These are phyloP conservation scores for Neonectria punicea DNA, from an alignment of 2,329 filamentous ascomycete species.

Conservation along the genomic window DNA sequence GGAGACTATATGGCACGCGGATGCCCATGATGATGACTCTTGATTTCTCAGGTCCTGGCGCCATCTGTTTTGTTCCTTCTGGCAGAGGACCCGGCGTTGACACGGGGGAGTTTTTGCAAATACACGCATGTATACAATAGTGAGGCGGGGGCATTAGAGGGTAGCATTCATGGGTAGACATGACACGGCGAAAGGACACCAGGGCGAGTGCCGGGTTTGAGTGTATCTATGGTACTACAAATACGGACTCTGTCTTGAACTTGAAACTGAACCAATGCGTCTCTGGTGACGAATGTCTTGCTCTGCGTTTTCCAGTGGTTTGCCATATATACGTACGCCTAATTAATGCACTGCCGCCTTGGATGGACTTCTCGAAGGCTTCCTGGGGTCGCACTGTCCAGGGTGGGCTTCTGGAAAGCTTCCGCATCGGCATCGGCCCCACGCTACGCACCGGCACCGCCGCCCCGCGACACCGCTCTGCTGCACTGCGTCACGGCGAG, in stretches of 20 bases:
- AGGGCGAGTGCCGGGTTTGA: neutral
- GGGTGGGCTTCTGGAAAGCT: conserved; percentile 43
- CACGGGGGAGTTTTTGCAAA: conserved; percentile 1
- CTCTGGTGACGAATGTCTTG: neutral
- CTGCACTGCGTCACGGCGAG: conserved; percentile 16
- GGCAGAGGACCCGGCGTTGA: conserved; percentile 29
- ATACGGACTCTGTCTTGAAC: neutral
- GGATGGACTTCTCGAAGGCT: conserved; percentile 7
- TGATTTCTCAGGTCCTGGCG: conserved; percentile 14
- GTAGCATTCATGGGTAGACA: conserved; percentile 23
- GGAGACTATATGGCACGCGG: conserved; percentile 33
- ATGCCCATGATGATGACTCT: conserved; percentile 39
- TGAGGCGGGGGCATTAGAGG: conserved; percentile 17
- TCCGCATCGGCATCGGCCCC: conserved; percentile 37
- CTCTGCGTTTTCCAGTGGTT: neutral
- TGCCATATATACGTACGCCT: neutral
- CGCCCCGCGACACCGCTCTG: neutral
- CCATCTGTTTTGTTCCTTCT: conserved; percentile 10
- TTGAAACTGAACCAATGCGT: neutral
- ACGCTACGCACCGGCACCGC: conserved; percentile 24
- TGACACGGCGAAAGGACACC: conserved; percentile 13
- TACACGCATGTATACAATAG: conserved; percentile 21
- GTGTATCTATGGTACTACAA: neutral
- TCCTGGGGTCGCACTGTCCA: conserved; percentile 15
- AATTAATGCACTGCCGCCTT: neutral